These are phyloP conservation scores for Penicillium daleae DNA, from an alignment of 495 filamentous ascomycete genomes.

Conservation along the genomic window DNA sequence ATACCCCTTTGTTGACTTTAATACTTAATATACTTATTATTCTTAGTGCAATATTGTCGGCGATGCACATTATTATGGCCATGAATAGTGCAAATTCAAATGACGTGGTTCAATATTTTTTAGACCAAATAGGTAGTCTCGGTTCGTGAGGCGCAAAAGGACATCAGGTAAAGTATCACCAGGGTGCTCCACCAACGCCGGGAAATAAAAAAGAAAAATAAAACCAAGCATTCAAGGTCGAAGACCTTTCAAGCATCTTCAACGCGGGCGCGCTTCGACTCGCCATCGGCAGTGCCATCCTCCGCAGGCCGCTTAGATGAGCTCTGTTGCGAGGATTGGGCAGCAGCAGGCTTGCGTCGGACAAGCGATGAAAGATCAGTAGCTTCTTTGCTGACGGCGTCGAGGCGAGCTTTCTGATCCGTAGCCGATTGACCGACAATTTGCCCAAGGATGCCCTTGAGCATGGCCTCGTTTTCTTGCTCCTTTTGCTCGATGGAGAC, in stretches of 20 bases:
- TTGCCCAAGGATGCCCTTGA: conserved; percentile 73
- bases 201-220: neutral
- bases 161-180: neutral
- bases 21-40: neutral
- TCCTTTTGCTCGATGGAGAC: conserved; percentile 61
- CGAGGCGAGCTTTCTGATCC: conserved; percentile 66
- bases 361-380: conserved; percentile 88
- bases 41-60: neutral
- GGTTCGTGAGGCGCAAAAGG: neutral
- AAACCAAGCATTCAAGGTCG: neutral
- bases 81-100: neutral
- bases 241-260: conserved; percentile 20
- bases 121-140: neutral
- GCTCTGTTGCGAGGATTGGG: conserved; percentile 22
- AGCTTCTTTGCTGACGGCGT: conserved; percentile 77
- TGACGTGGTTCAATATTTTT: neutral
- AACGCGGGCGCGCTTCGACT: conserved; percentile 37
- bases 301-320: conserved; percentile 38
- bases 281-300: conserved; percentile 26
- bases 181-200: conserved; percentile 9
- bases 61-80: neutral
- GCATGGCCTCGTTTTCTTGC: conserved; percentile 48
- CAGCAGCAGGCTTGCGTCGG: conserved; percentile 63
- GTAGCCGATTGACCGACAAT: conserved; percentile 68
- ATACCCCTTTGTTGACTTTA: neutral